A percentile compares a stretch with the other conserved stretches of the same genome.
These are phyloP conservation scores for Pachyrhizus erosus DNA, from an alignment of 306 rosid species.

Conservation along the genomic window DNA sequence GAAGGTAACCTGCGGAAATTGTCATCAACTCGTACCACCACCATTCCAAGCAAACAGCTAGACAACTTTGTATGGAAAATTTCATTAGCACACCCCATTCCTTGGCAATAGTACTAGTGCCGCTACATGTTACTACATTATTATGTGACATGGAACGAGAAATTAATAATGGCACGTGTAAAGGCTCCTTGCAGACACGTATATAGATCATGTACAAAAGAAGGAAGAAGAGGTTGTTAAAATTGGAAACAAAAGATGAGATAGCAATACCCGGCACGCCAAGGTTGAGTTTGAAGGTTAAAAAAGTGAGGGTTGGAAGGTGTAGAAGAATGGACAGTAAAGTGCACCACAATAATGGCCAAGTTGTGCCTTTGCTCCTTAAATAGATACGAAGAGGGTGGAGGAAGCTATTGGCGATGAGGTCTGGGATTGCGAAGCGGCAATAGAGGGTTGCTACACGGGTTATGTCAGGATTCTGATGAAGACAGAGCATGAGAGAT, in stretches of 20 bases:
- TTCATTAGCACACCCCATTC: conserved; percentile 64
- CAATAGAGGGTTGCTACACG: conserved; percentile 67
- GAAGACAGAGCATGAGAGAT: conserved; percentile 61
- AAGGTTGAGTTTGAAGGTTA: conserved; percentile 71
- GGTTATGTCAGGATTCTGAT: conserved; percentile 66
- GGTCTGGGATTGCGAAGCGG: conserved; percentile 76
- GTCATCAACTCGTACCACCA: conserved; percentile 90
- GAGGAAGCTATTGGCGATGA: conserved; percentile 64
- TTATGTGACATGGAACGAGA: background rate
- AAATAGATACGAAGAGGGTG: conserved; percentile 75
- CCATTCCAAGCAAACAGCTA: conserved; percentile 87
- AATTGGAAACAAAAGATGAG: conserved; percentile 64
- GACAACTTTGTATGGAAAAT: conserved; percentile 64
- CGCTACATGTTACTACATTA: background rate
- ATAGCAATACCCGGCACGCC: conserved; percentile 74
- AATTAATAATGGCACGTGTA: conserved; percentile 21
- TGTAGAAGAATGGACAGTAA: conserved; percentile 58
- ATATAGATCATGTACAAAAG: conserved; percentile 48
- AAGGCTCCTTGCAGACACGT: conserved; percentile 18
- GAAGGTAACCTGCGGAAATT: conserved; percentile 63
- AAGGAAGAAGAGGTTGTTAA: conserved; percentile 64
- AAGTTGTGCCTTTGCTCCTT: conserved; percentile 64
- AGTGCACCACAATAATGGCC: conserved; percentile 80
- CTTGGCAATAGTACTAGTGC: conserved; percentile 14
- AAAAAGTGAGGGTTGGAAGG: conserved; percentile 56